Base-by-base conservation (phyloP, 1,284 basidiomycete species). In the Exobasidium rhododendri region DNA sequence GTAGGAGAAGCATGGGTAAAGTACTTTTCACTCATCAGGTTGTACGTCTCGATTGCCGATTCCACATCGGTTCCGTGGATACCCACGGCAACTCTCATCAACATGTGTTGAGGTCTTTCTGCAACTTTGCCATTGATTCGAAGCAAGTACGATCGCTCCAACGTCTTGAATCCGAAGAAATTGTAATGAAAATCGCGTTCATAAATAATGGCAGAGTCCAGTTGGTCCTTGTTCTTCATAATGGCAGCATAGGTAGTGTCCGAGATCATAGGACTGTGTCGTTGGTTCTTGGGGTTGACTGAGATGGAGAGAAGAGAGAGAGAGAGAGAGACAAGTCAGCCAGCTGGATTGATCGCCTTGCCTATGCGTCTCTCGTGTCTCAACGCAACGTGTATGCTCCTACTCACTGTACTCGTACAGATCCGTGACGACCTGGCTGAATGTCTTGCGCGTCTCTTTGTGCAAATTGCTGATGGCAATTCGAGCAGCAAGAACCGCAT, bases 1-100 rank as follows among this genome's bases (percentile, higher is more conserved):
- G 96, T 98, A 3, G 96, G 96, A 13, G 93, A 96, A 1, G 94
- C 96, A 79, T 98, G 94, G 0, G 94, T 99, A 82, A 98, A 99
- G 61, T 67, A 73, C 67, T 78, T 79, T 82, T 97, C 90, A 29
- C 91, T 94, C 92, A 97, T 96, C 73, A 94, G 85, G 74, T 82
- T 81, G 79, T 82, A 82, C 7, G 94, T 96, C 83, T 97, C 88
- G 68, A 97, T 84, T 56, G 88, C 92, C 54, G 88, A 88, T 29
- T 96, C 92, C 65, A 97, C 86, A 81, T 97, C 90, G 28, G 83
- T 78, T 11, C 94, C 94, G 80, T 98, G 94, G 68, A 99, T 96
- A 62, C 94, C 96, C 55, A 98, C 91, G 52, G 94, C 91, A 59
- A 98, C 96, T 82, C 94, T 93, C 96, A 99, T 98, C 78, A 98